Evolutionary conservation across 2,329 filamentous ascomycete species (phyloP).

Genomic region (Hypoxylon sp.): DNA sequence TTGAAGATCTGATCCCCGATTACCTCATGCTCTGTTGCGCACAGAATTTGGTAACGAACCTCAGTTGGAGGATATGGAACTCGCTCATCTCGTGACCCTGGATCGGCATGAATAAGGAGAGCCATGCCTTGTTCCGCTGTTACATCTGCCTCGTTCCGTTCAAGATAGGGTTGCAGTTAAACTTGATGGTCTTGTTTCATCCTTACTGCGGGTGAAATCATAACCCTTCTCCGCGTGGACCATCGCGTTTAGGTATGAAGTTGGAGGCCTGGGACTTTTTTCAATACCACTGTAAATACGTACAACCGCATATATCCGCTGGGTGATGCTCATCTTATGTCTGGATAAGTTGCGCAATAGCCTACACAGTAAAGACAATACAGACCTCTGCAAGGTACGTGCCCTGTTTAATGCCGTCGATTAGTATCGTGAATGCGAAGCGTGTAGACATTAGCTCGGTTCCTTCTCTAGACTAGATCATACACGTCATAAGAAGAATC

Average conservation of each 20-base stretch:
- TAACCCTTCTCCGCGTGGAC: slow-evolving; percentile 21
- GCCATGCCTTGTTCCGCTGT: slow-evolving; percentile 32
- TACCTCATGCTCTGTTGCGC: slow-evolving; percentile 8
- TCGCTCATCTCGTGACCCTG: slow-evolving; percentile 24
- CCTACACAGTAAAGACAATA: slow-evolving; percentile 11
- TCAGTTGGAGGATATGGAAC: slow-evolving; percentile 2
- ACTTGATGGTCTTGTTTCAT: slow-evolving; percentile 29
- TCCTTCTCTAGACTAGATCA: slow-evolving; percentile 2
- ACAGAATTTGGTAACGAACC: slow-evolving; percentile 30
- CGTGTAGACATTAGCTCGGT: slow-evolving; percentile 3
- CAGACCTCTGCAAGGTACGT: slow-evolving; percentile 36
- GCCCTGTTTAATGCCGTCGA: slow-evolving; percentile 18
- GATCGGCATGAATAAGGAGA: slow-evolving; percentile 19
- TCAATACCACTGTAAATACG: slow-evolving; percentile 23
- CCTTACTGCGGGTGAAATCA: slow-evolving; percentile 35
- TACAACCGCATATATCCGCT: neutral
- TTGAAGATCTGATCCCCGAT: slow-evolving; percentile 25
- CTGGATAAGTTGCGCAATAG: slow-evolving; percentile 13
- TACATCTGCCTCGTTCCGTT: slow-evolving; percentile 15
- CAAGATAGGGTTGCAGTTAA: slow-evolving; percentile 32
- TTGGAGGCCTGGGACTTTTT: slow-evolving; percentile 29
- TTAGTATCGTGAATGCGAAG: neutral
- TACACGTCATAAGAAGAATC: neutral
- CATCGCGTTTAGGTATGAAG: slow-evolving; percentile 8
- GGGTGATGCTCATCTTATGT: slow-evolving; percentile 16